These are phyloP conservation scores for Podospora fimiseda DNA, from an alignment of 495 filamentous ascomycete genomes.

Conservation along the genomic window DNA sequence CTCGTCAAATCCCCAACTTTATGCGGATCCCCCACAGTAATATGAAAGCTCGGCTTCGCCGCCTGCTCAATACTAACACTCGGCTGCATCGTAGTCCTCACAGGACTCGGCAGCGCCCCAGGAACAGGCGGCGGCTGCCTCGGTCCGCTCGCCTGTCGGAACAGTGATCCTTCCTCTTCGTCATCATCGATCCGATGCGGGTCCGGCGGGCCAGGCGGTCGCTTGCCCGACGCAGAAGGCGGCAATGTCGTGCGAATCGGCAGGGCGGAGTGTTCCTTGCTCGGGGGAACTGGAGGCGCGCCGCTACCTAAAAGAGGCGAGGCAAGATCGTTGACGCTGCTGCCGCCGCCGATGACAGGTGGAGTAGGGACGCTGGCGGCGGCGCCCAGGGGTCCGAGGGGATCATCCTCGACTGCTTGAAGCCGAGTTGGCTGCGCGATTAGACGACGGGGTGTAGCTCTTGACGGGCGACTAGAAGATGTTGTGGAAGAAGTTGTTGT, in stretches of 20 bases:
- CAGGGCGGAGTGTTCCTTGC: constrained; percentile 68
- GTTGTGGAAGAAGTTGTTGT: constrained; percentile 30
- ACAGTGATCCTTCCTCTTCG: constrained; percentile 40
- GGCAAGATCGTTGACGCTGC: constrained; percentile 9
- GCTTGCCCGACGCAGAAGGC: constrained; percentile 15
- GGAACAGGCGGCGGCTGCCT: constrained; percentile 71
- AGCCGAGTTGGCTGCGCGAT: constrained; percentile 76
- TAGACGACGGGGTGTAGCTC: constrained; percentile 59
- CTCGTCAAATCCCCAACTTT: constrained; percentile 96
- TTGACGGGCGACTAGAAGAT: constrained; percentile 36
- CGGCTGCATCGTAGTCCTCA: constrained; percentile 61
- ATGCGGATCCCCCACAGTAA: constrained; percentile 90
- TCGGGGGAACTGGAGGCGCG: constrained; percentile 75
- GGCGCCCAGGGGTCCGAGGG: constrained; percentile 87
- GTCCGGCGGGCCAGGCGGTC: constrained; percentile 46
- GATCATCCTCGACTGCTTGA: constrained; percentile 78
- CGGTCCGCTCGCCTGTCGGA: constrained; percentile 36
- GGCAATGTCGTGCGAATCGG: constrained; percentile 51
- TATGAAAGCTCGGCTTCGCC: constrained; percentile 84
- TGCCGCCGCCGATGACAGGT: constrained; percentile 39
- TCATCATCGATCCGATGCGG: constrained; percentile 61
- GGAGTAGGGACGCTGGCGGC: constrained; percentile 41
- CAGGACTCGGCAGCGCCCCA: constrained; percentile 46
- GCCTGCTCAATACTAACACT: constrained; percentile 86
- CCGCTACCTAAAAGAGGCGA: background rate